phyloP scores from a whole-genome alignment of 352 stramenopile species.

The Pythium aquatile region DNA sequence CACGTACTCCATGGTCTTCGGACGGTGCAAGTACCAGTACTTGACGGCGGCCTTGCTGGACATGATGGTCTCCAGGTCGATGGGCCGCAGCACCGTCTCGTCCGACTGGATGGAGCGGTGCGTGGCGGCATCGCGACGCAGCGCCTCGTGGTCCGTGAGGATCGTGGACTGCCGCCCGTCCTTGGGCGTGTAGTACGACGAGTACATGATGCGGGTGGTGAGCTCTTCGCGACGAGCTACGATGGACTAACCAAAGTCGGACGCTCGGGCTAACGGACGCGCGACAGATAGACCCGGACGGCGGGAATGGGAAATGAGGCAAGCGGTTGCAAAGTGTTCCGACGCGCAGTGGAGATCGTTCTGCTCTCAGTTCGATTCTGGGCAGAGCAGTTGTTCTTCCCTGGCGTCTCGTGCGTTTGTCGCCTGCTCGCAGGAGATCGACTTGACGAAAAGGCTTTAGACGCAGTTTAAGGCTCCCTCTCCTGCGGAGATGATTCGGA shows the following conservation, averaged over 20 bases:
- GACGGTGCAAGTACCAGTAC: constrained; percentile 87
- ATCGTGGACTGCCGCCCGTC: constrained; percentile 70
- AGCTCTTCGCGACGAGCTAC: not conserved
- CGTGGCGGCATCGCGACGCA: constrained; percentile 75
- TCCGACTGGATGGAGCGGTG: constrained; percentile 81
- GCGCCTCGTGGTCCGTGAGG: constrained; percentile 79
- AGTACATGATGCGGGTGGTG: constrained; percentile 61
- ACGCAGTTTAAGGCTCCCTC: no score
- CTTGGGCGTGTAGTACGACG: constrained; percentile 81
- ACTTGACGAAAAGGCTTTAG: constrained; percentile 3
- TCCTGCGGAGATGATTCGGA: constrained; percentile 13
- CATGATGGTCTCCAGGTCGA: constrained; percentile 88
- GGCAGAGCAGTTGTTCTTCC: not conserved
- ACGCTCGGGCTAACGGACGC: no score
- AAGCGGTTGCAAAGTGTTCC: not conserved
- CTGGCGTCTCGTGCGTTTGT: not conserved
- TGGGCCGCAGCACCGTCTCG: constrained; percentile 69
- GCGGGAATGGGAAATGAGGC: constrained; percentile 14
- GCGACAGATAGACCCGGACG: constrained; percentile 3
- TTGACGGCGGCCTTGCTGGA: constrained; percentile 85
- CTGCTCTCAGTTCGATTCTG: not conserved
- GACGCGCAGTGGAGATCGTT: not conserved
- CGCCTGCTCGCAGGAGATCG: constrained; percentile 15
- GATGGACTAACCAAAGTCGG: not conserved
- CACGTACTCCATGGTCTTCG: constrained; percentile 89